Evolutionary conservation across 2,329 filamentous ascomycete species (phyloP), one percentile per base, ranked within the genome.

Genomic region (Ophiostoma ips): DNA sequence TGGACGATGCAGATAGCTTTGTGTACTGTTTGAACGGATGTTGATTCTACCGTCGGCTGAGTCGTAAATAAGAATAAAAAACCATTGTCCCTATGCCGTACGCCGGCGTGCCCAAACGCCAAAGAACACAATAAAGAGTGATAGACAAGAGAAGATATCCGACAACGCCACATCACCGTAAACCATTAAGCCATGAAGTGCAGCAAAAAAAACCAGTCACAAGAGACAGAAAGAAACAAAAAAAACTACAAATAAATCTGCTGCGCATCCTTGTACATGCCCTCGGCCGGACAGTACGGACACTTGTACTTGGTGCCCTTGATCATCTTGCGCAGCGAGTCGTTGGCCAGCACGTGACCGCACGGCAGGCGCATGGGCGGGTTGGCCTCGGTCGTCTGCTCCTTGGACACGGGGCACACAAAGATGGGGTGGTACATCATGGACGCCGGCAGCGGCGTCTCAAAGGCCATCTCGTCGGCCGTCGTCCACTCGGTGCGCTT

Each of bases 281-380:
- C 87, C 66, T 96, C 90, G 30, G 70, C 79, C 0, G 92, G 92
- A 62, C 92, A 98, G 63, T 98, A 98, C 0, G 92, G 92, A 60
- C 92, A 98, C 65, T 98, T 98, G 72, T 94, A 94, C 53, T 83
- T 72, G 38, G 71, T 76, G 0, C 83, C 83, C 66, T 94, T 94
- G 50, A 81, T 81, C 38, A 96, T 72, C 60, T 81, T 81, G 53
- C 84, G 78, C 47, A 45, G 16, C 33, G 83, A 88, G 60, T 95
- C 89, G 56, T 81, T 77, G 16, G 88, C 89, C 53, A 98, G 82
- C 48, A 95, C 90, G 67, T 98, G 92, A 6, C 92, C 90, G 61
- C 92, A 98, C 0, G 87, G 85, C 61, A 98, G 81, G 77, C 95
- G 92, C 84, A 96, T 94, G 2, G 92, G 88, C 11, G 92, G 92